Percentiles rank a stretch among this genome's conserved stretches.
These are phyloP conservation scores for Fusarium sororula DNA, from an alignment of 2,329 filamentous ascomycete species.

Conservation along the genomic window DNA sequence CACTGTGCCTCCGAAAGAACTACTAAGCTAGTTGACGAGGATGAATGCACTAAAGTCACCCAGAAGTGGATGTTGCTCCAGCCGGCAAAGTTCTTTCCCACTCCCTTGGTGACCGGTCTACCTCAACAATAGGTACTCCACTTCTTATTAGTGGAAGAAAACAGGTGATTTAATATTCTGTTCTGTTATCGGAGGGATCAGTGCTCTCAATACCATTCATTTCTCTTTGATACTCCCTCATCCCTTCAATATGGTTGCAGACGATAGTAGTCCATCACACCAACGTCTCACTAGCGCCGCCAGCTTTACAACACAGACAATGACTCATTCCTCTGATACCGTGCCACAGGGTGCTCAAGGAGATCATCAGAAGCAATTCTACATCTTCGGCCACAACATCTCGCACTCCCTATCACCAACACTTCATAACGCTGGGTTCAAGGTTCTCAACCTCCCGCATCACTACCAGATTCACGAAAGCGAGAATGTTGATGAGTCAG, in stretches of 20 bases:
- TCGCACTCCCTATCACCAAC: conserved; percentile 3
- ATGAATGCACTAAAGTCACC: not conserved
- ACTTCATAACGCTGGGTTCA: not conserved
- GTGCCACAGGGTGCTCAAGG: fast-evolving
- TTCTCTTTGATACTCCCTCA: fast-evolving
- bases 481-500: conserved; percentile 1
- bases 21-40: fast-evolving
- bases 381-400: conserved; percentile 9
- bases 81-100: conserved; percentile 15
- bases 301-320: fast-evolving
- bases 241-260: not conserved
- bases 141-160: not conserved
- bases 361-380: not conserved
- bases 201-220: not conserved
- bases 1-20: fast-evolving
- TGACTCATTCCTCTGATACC: fast-evolving
- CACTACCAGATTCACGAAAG: conserved; percentile 12
- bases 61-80: too few species aligned
- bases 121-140: not conserved
- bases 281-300: fast-evolving
- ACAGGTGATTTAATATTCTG: too few species aligned
- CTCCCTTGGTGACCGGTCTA: not conserved
- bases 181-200: too few species aligned
- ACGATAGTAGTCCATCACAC: not conserved
- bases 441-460: not conserved